A percentile compares a stretch with the other conserved stretches of the same genome.
These are phyloP conservation scores for Populus tremula DNA, from an alignment of 345 rosid genomes.

Conservation along the genomic window DNA sequence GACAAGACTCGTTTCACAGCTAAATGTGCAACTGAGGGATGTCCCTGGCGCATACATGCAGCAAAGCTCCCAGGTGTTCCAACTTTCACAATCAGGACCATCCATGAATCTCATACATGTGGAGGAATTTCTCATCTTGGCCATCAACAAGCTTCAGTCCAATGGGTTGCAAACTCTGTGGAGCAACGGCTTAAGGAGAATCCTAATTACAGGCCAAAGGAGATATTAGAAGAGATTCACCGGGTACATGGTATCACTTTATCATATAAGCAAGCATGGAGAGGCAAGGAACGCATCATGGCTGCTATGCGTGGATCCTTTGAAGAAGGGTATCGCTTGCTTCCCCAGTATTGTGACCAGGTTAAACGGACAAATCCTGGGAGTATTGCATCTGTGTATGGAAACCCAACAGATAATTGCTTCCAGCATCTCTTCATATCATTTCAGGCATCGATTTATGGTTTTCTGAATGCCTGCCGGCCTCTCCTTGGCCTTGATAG, in stretches of 20 bases:
- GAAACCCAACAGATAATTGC: conserved; percentile 65
- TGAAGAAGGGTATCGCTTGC: conserved; percentile 92
- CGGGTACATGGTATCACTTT: conserved; percentile 88
- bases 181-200: conserved; percentile 90
- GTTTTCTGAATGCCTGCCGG: conserved; percentile 90
- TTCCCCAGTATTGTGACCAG: conserved; percentile 93
- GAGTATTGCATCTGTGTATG: conserved; percentile 88
- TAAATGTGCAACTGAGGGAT: conserved; percentile 92
- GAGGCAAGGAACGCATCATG: conserved; percentile 98
- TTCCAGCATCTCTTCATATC: conserved; percentile 96
- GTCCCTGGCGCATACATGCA: conserved; percentile 98
- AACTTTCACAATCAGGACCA: conserved; percentile 88
- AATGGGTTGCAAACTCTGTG: conserved; percentile 95
- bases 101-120: conserved; percentile 78
- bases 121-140: conserved; percentile 97
- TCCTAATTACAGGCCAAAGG: conserved; percentile 94
- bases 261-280: conserved; percentile 99
- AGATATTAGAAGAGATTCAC: conserved; percentile 96
- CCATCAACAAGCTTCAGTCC: conserved; percentile 98
- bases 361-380: conserved; percentile 82
- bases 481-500: conserved; percentile 93
- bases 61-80: conserved; percentile 99
- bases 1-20: conserved; percentile 98
- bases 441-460: conserved; percentile 94
- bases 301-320: conserved; percentile 98